phyloP scores from a whole-genome alignment of 2,329 filamentous ascomycete species.

The Ophiostoma sp. region DNA sequence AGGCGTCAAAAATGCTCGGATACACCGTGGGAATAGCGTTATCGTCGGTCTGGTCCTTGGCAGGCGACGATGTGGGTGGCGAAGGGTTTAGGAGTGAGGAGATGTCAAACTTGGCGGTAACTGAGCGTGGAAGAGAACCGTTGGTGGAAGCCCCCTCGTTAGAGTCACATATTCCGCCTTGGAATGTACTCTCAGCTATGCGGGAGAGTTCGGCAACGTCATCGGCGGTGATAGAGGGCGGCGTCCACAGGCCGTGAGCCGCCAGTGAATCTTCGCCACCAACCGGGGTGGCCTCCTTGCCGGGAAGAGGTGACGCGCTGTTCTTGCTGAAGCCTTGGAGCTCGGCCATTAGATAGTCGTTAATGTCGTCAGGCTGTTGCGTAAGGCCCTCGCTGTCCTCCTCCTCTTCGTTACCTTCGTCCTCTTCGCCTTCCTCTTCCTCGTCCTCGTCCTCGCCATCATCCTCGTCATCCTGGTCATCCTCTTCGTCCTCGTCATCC shows the following conservation, averaged over 20 bases:
- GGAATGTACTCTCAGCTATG: not conserved
- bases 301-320: not conserved
- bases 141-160: not conserved
- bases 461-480: not conserved
- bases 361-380: not conserved
- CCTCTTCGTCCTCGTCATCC: not conserved
- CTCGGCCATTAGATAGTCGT: slow-evolving; percentile 10
- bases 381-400: not conserved
- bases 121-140: not conserved
- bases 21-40: not conserved
- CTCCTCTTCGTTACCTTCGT: not conserved
- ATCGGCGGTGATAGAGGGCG: not conserved
- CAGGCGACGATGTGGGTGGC: slow-evolving; percentile 11
- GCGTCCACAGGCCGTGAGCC: not conserved
- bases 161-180: not conserved
- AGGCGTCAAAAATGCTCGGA: not conserved
- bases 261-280: not conserved
- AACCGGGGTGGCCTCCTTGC: not conserved
- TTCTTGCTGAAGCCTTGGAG: not conserved
- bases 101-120: slow-evolving; percentile 27
- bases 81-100: slow-evolving; percentile 31
- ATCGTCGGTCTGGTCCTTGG: not conserved
- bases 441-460: not conserved
- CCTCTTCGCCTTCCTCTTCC: not conserved
- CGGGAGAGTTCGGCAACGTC: not conserved